Evolutionary conservation across 331 rosid genomes (phyloP).

Genomic region (Quercus lobata): DNA sequence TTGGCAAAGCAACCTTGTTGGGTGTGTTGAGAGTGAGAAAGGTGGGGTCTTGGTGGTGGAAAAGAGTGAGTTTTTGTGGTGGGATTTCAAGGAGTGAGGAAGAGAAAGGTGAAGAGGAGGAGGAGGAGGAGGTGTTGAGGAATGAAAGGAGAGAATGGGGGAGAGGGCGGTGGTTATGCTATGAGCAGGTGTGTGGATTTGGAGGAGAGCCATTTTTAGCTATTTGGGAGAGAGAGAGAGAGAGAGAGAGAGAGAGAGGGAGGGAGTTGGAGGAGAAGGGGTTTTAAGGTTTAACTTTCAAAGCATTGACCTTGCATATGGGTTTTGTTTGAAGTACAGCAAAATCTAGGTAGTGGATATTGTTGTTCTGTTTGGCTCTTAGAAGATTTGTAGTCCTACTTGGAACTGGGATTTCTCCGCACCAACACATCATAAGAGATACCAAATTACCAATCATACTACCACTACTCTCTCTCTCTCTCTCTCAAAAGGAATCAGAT

Average conservation of each 20-base stretch:
- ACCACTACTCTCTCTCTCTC: not conserved
- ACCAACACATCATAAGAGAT: not conserved
- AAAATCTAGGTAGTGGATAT: not conserved
- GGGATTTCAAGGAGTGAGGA: conserved; percentile 21
- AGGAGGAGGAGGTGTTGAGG: conserved; percentile 13
- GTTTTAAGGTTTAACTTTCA: not conserved
- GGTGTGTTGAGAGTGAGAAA: conserved; percentile 41
- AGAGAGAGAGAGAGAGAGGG: not conserved
- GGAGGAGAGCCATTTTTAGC: conserved; percentile 44
- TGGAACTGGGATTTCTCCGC: not conserved
- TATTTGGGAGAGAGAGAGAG: not conserved
- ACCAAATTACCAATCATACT: too few relatives aligned
- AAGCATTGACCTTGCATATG: not conserved
- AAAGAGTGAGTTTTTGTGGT: conserved; percentile 38
- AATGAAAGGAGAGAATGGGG: conserved; percentile 17
- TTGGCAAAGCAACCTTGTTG: conserved; percentile 58
- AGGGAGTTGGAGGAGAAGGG: not conserved
- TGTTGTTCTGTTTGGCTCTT: not conserved
- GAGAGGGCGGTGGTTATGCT: conserved; percentile 8
- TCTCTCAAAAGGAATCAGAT: not conserved
- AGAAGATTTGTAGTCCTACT: too few relatives aligned
- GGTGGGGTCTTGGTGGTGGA: conserved; percentile 12
- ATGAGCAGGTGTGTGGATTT: conserved; percentile 15
- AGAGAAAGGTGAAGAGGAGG: conserved; percentile 9
- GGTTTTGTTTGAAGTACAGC: not conserved